Evolutionary conservation across 805 yeast genomes (phyloP).

Genomic region (Yamadazyma akitaensis): DNA sequence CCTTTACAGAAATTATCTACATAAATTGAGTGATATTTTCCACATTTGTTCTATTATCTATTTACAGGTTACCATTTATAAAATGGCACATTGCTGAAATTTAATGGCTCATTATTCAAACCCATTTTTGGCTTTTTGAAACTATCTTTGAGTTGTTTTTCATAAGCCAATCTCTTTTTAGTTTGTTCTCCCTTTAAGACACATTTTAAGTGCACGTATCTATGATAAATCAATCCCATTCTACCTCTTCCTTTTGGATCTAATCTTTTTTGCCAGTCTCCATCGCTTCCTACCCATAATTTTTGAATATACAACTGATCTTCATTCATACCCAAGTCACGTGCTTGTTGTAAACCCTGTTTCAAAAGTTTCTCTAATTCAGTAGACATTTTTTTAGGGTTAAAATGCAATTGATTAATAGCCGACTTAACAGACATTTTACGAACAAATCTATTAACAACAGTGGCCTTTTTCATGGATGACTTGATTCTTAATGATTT

Average conservation of each 20-base stretch:
- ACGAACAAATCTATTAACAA: constrained; percentile 72
- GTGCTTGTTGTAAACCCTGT: constrained; percentile 68
- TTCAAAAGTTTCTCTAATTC: constrained; percentile 76
- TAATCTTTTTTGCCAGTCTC: constrained; percentile 61
- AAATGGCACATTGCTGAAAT: constrained; percentile 38
- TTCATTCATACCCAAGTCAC: constrained; percentile 53
- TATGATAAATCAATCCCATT: constrained; percentile 71
- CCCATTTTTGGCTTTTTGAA: constrained; percentile 52
- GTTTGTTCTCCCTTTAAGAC: constrained; percentile 70
- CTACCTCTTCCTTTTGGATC: constrained; percentile 92
- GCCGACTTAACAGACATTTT: constrained; percentile 72
- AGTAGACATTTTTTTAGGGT: constrained; percentile 70
- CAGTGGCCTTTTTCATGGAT: constrained; percentile 84
- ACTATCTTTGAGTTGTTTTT: constrained; percentile 45
- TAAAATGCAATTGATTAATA: constrained; percentile 88
- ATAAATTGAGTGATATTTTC: too few relatives aligned
- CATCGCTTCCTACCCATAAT: constrained; percentile 92
- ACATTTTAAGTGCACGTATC: constrained; percentile 77
- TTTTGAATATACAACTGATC: constrained; percentile 68
- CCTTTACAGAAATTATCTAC: too few relatives aligned
- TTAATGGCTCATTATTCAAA: constrained; percentile 44
- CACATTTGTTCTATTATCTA: neutral
- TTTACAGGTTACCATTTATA: constrained; percentile 35
- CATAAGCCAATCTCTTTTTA: constrained; percentile 56
- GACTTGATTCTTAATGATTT: constrained; percentile 80